A percentile compares a stretch with the other conserved stretches of the same genome.
These are phyloP conservation scores for Fusarium goolgardi DNA, from an alignment of 2,329 filamentous ascomycete species.

Conservation along the genomic window DNA sequence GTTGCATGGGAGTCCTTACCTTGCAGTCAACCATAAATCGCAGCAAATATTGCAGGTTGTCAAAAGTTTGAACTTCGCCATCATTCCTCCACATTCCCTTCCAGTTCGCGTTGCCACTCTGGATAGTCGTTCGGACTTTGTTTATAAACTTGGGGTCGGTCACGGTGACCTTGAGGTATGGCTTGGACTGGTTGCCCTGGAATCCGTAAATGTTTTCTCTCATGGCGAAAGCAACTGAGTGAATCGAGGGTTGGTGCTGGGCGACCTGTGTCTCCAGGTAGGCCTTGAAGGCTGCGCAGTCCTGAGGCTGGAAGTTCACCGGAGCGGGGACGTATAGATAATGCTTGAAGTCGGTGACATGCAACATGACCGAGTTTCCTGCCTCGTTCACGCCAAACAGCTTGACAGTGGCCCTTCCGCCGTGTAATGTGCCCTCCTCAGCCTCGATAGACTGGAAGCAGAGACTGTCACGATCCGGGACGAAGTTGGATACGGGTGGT, in stretches of 20 bases:
- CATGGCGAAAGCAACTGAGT: constrained; percentile 84
- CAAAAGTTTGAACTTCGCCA: constrained; percentile 86
- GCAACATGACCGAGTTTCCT: constrained; percentile 92
- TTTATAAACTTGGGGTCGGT: constrained; percentile 88
- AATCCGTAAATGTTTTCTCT: constrained; percentile 94
- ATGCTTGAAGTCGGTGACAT: constrained; percentile 95
- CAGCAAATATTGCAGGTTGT: constrained; percentile 94
- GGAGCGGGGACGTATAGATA: constrained; percentile 96
- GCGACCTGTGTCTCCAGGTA: constrained; percentile 84
- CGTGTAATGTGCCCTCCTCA: constrained; percentile 86
- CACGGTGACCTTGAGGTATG: constrained; percentile 93
- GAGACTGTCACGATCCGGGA: constrained; percentile 73
- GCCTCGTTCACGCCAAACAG: constrained; percentile 88
- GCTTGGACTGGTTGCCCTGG: constrained; percentile 90
- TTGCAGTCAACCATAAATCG: constrained; percentile 98
- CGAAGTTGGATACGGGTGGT: constrained; percentile 64
- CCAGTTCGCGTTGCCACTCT: constrained; percentile 84
- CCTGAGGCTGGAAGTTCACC: constrained; percentile 78
- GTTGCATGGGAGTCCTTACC: constrained; percentile 57
- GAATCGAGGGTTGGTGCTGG: constrained; percentile 78
- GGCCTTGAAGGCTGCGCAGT: constrained; percentile 81
- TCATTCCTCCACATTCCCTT: constrained; percentile 85
- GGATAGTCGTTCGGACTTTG: constrained; percentile 79
- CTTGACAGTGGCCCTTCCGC: constrained; percentile 82
- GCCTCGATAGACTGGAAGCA: constrained; percentile 96